Base-by-base conservation (phyloP, 176 grass and related monocot genomes). In the Triticum monococcum region DNA sequence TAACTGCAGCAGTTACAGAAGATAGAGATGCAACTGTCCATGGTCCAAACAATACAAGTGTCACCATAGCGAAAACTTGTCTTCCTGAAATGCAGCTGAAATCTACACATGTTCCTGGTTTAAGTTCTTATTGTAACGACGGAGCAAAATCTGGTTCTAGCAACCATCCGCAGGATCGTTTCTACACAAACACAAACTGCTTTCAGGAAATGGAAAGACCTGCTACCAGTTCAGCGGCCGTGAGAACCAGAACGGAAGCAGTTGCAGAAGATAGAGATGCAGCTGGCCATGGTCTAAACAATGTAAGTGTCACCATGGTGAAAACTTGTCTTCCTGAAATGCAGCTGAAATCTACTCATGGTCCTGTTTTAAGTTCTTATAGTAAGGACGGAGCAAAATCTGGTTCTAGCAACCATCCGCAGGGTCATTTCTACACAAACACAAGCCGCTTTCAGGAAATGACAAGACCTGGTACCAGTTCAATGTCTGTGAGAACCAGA, bases 401-500 rank as follows among this genome's bases (percentile, higher is more conserved):
- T 88, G 72, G 74, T 66, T 43, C 45, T 52, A 81, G 66, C 46
- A 80, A 61, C 43, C 79, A 17, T 79, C 31, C 30, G 63, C 73
- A 86, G 31, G 59, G 80, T 75, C 82, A 20, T 78, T 59, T 82
- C 79, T 56, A 57, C 68, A 26, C 17, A 1, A 85, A 54, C 11
- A 83, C 71, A 61, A 57, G 87, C 75, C 79, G 64, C 46, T 54
- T 24, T 59, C 61, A 83, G 74, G 50, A 64, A 87, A 80, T 82
- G 35, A 59, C 60, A 54, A 78, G 40, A 57, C 43, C 48, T 64
- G 26, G 2, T 66, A 66, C 31, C 52, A 87, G 41, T 89, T 56
- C 41, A 78, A 61, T 37, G 4, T 9, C 41, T 26, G 7, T 87
- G 40, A 91, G 70, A 79, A 87, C 80, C 12, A 89, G 91, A 72